Conservation (phyloP, 306 rosid species). For the Medicago arabica region DNA sequence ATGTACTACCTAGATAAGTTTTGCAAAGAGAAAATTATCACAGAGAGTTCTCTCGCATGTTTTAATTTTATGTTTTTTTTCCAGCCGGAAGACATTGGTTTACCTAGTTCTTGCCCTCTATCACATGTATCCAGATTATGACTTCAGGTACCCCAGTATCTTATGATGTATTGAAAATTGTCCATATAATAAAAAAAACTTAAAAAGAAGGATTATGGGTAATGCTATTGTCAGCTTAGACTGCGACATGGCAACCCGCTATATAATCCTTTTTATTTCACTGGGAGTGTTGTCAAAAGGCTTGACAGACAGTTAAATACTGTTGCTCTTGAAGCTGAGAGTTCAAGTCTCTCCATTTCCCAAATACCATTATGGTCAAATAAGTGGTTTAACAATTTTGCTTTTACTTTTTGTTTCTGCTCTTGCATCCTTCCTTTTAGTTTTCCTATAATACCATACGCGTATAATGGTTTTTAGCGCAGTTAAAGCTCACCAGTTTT, state of each 20-base stretch:
- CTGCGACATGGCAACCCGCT: constrained; percentile 98
- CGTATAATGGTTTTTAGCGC: constrained; percentile 74
- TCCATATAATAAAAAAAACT: constrained; percentile 5
- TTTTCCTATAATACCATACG: constrained; percentile 51
- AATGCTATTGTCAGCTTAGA: constrained; percentile 94
- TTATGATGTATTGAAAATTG: constrained; percentile 35
- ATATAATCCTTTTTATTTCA: constrained; percentile 68
- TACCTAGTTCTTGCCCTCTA: constrained; percentile 89
- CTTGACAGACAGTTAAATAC: constrained; percentile 90
- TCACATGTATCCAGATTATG: constrained; percentile 95
- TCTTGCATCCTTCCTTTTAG: constrained; percentile 36
- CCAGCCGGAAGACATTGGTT: constrained; percentile 94
- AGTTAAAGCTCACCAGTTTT: constrained; percentile 96
- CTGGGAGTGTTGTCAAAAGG: constrained; percentile 99
- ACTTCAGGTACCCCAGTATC: constrained; percentile 89
- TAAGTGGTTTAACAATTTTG: constrained; percentile 28
- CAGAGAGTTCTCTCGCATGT: constrained; percentile 42
- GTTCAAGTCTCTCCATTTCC: constrained; percentile 99
- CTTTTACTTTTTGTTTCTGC: constrained; percentile 19
- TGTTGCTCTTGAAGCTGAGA: constrained; percentile 99
- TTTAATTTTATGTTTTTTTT: constrained; percentile 46
- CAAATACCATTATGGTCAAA: constrained; percentile 53
- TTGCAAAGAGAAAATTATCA: constrained; percentile 42
- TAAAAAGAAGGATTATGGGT: constrained; percentile 90
- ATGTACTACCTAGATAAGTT: constrained; percentile 39